Conservation (phyloP, 1,139 yeast genomes). For the Yamadazyma jaroonii region DNA sequence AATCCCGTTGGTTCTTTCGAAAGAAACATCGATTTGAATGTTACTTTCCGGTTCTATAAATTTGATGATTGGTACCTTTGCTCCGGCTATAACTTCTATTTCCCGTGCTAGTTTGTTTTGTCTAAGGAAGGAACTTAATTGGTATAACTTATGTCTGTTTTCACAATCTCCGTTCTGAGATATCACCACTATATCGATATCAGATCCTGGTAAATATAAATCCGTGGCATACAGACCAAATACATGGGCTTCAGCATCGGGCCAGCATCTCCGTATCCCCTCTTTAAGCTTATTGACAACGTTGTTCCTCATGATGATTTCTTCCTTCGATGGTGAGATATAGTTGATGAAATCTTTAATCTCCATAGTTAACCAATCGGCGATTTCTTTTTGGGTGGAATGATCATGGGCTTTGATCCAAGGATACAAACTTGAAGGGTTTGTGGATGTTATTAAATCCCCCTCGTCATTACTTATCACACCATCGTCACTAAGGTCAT, state of each 20-base stretch:
- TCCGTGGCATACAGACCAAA: conserved; percentile 98
- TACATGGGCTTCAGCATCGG: conserved; percentile 76
- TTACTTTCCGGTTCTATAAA: conserved; percentile 73
- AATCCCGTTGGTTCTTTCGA: conserved; percentile 83
- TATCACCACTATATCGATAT: conserved; percentile 89
- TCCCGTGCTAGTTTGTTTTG: conserved; percentile 61
- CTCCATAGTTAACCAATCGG: conserved; percentile 87
- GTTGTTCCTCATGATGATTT: conserved; percentile 65
- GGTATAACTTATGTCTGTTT: conserved; percentile 65
- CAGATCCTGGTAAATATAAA: conserved; percentile 91
- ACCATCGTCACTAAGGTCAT: conserved; percentile 35
- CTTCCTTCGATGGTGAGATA: conserved; percentile 80
- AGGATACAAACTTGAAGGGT: conserved; percentile 51
- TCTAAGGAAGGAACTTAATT: conserved; percentile 70
- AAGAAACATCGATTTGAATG: conserved; percentile 86
- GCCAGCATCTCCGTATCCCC: conserved; percentile 67
- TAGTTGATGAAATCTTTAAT: conserved; percentile 83
- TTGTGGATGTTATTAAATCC: conserved; percentile 12
- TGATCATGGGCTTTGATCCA: conserved; percentile 82
- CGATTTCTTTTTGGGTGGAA: conserved; percentile 68
- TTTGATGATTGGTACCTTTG: conserved; percentile 94
- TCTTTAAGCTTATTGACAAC: conserved; percentile 61
- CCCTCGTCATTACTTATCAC: conserved; percentile 38
- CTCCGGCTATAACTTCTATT: conserved; percentile 85
- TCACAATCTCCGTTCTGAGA: conserved; percentile 67